Conservation (phyloP, 352 stramenopile species). For the Phytopythium ostracodes region DNA sequence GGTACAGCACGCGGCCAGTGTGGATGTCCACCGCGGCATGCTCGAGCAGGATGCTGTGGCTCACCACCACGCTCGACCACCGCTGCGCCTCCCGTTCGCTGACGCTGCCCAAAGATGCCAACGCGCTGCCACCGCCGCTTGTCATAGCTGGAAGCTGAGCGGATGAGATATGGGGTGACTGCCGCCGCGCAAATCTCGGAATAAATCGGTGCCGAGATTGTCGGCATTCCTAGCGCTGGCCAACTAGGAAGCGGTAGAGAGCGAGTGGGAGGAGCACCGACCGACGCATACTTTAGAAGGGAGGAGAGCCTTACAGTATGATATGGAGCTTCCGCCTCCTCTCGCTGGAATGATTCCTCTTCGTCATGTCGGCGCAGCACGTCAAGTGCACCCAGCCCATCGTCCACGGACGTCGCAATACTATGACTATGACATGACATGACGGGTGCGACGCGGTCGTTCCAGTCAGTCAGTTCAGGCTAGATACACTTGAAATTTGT, state of each 20-base stretch:
- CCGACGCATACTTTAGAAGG: neutral
- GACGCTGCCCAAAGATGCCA: neutral
- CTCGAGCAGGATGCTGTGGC: constrained; percentile 36
- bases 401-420: neutral
- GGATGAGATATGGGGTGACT: neutral
- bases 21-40: constrained; percentile 43
- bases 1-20: constrained; percentile 42
- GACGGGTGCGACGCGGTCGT: neutral
- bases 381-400: neutral
- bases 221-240: neutral
- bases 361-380: neutral
- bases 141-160: neutral
- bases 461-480: no score
- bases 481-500: no score
- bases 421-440: neutral
- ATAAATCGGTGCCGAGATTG: neutral
- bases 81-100: constrained; percentile 25
- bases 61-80: constrained; percentile 40
- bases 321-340: no score
- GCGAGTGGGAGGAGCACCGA: neutral
- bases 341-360: neutral
- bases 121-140: neutral
- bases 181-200: neutral
- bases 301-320: no score
- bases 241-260: neutral